Evolutionary conservation across 106 monocot species (phyloP), one percentile per base, ranked within the genome.

Genomic region (Vanilla planifolia): DNA sequence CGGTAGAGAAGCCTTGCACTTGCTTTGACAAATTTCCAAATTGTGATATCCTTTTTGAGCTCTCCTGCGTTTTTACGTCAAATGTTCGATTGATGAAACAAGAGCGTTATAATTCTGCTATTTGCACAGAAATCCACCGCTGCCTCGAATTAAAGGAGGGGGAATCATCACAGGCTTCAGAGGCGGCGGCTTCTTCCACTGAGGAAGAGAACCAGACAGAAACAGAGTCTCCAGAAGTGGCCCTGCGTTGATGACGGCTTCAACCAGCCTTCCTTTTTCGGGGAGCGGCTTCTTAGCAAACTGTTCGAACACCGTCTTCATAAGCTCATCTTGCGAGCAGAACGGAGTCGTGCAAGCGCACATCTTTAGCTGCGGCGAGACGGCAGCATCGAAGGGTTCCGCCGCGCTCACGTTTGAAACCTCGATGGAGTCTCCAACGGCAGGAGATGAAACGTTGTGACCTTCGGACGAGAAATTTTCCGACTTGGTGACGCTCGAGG

Each of bases 161-260:
- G n/a, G n/a, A n/a, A n/a, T n/a, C n/a, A n/a, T n/a, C n/a, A n/a
- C n/a, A 7, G 47, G 47, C 17, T 44, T 23, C 41, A 73, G 13
- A 0, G 70, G 60, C 29, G 70, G 68, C 2, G 74, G 74, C 14
- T 79, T 70, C 14, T 64, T 66, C 78, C 78, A 79, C 34, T 17
- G 34, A 10, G 78, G 78, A 34, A 79, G 64, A 2, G 57, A 59
- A 6, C 78, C 78, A 0, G 68, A 68, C 63, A 79, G 59, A 57
- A 73, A 30, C 0, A 79, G 68, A 33, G 68, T 79, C 58, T 73
- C 63, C 48, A 79, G 45, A 1, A 73, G 57, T 4, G 78, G 78
- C 4, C 78, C 78, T 1, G 73, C 68, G 1, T 68, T 57, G 48
- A 68, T 57, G 4, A 79, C 73, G 1, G 78, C 56, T 17, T 63